Evolutionary conservation across 2,329 filamentous ascomycete genomes (phyloP).

Genomic region (Verticillium tricorpus): DNA sequence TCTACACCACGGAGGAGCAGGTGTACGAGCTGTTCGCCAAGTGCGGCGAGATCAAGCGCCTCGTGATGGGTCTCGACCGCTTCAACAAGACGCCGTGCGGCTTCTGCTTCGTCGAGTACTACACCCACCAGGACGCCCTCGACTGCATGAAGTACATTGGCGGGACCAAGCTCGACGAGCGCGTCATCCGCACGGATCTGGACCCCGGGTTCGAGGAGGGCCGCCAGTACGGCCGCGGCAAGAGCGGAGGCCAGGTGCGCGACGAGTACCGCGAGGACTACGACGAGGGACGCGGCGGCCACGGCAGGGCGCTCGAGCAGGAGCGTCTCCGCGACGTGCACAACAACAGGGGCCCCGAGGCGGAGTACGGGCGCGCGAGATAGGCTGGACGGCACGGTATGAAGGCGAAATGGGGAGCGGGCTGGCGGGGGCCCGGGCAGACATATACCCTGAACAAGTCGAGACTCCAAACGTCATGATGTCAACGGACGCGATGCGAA

Average conservation of each 20-base stretch:
- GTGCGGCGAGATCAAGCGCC: conserved; percentile 95
- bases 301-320: conserved; percentile 68
- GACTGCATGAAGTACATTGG: conserved; percentile 99
- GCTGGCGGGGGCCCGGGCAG: background rate
- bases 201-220: conserved; percentile 96
- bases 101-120: conserved; percentile 99
- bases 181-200: conserved; percentile 90
- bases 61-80: conserved; percentile 95
- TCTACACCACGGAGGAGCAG: conserved; percentile 98
- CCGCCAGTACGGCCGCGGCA: conserved; percentile 90
- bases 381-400: background rate
- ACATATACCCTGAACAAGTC: background rate
- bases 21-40: conserved; percentile 96
- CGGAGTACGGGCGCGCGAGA: background rate
- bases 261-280: conserved; percentile 98
- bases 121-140: conserved; percentile 92
- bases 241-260: conserved; percentile 92
- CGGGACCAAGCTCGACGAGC: conserved; percentile 95
- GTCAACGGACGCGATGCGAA: background rate
- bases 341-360: background rate
- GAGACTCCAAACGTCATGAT: background rate
- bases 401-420: background rate
- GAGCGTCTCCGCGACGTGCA: conserved; percentile 29
- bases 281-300: conserved; percentile 88
- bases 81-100: conserved; percentile 98